Evolutionary conservation across 495 filamentous ascomycete genomes (phyloP).

Genomic region (Hypoxylon lenormandii): DNA sequence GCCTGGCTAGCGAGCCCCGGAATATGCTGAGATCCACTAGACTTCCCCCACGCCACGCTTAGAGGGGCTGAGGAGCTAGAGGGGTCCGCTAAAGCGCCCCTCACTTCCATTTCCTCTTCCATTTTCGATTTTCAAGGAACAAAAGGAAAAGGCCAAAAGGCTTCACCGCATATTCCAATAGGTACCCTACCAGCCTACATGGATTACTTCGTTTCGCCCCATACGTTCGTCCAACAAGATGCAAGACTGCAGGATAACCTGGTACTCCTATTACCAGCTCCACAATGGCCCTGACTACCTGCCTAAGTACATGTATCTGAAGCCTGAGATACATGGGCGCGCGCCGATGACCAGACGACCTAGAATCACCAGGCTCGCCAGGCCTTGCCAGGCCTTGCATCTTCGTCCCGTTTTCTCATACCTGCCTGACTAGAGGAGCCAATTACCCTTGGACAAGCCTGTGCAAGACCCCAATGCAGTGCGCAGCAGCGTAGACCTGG

Average conservation of each 20-base stretch:
- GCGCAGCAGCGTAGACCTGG: neutral
- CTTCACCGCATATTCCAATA: conserved; percentile 43
- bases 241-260: neutral
- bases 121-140: conserved; percentile 15
- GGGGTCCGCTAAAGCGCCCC: conserved; percentile 23
- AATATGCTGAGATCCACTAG: neutral
- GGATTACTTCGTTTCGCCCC: conserved; percentile 31
- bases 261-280: conserved; percentile 6
- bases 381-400: neutral
- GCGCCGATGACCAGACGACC: conserved; percentile 10
- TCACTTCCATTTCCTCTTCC: conserved; percentile 11
- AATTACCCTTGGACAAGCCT: conserved; percentile 14
- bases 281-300: conserved; percentile 11
- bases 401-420: conserved; percentile 28
- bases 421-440: conserved; percentile 27
- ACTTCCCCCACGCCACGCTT: neutral
- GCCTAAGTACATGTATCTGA: neutral
- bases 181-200: conserved; percentile 5
- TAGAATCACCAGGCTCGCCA: no score
- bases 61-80: conserved; percentile 3
- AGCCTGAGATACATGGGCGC: conserved; percentile 12
- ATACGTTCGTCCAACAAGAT: conserved; percentile 21
- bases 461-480: conserved; percentile 2
- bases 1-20: conserved; percentile 3
- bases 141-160: conserved; percentile 20